A percentile compares a stretch with the other conserved stretches of the same genome.
Evolutionary conservation across 108 stramenopile genomes (phyloP).

Genomic region (Conticribra guillardii): DNA sequence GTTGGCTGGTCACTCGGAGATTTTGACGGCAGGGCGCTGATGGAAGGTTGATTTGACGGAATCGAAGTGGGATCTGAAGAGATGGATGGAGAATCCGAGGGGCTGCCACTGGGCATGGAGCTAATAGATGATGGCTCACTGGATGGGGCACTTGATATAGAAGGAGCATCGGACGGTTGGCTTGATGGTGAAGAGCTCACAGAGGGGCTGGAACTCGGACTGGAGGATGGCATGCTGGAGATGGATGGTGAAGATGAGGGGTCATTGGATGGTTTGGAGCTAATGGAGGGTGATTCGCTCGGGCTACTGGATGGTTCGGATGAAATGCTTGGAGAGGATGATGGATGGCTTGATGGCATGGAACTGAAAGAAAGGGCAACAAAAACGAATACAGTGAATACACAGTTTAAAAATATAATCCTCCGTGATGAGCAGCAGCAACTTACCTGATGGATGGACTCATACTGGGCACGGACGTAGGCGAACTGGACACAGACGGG

Average conservation of each 20-base stretch:
- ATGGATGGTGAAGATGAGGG: neutral
- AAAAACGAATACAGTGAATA: too few species aligned
- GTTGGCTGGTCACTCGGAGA: neutral
- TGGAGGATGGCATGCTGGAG: neutral
- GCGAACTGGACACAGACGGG: neutral
- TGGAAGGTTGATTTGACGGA: too few species aligned
- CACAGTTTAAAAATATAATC: too few species aligned
- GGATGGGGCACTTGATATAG: neutral
- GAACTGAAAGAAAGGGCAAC: too few species aligned
- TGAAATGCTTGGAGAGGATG: neutral
- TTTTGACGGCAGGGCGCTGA: too few species aligned
- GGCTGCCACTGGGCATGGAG: conserved; percentile 1
- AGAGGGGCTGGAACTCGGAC: conserved; percentile 2
- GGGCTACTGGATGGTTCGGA: neutral
- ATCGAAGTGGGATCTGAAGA: too few species aligned
- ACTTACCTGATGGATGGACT: neutral
- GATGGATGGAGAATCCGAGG: too few species aligned
- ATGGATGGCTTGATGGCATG: too few species aligned
- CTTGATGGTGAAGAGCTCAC: too few species aligned
- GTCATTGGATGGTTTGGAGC: neutral
- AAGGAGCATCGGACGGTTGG: neutral
- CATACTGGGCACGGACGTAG: neutral
- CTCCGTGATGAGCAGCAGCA: too few species aligned
- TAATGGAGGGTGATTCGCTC: neutral
- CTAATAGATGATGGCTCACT: conserved; percentile 2